Percentiles rank a stretch among this genome's conserved stretches.
Evolutionary conservation across 1,284 basidiomycete genomes (phyloP).

Genomic region (Porogramme epimiltina): DNA sequence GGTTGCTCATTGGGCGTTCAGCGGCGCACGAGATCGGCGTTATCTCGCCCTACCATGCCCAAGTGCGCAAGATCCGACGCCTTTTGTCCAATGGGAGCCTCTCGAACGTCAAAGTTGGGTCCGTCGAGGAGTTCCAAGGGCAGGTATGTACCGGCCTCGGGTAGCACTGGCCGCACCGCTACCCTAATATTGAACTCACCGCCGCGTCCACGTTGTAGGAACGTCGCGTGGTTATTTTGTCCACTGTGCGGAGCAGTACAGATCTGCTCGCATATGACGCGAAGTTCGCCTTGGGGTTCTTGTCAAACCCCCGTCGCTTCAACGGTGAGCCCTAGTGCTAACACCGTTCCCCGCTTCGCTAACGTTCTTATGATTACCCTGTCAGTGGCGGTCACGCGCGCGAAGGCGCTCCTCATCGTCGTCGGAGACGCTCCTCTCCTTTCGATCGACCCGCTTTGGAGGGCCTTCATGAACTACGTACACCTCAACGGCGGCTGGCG

Average conservation of each 20-base stretch:
- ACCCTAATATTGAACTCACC: too few species aligned
- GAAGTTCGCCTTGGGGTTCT: slow-evolving; percentile 47
- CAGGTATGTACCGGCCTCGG: slow-evolving; percentile 40
- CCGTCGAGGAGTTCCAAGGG: slow-evolving; percentile 66
- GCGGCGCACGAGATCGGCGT: slow-evolving; percentile 47
- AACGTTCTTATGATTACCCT: too few species aligned
- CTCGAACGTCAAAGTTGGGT: slow-evolving; percentile 52
- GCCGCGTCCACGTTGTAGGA: slow-evolving; percentile 31
- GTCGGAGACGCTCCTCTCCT: slow-evolving; percentile 57
- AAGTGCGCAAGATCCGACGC: slow-evolving; percentile 47
- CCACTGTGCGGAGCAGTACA: slow-evolving; percentile 45
- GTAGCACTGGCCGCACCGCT: not conserved
- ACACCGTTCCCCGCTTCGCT: not conserved
- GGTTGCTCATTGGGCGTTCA: not conserved
- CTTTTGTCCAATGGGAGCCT: slow-evolving; percentile 33
- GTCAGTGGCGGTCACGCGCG: slow-evolving; percentile 44
- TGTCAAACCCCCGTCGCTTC: slow-evolving; percentile 45
- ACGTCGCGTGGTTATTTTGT: slow-evolving; percentile 45
- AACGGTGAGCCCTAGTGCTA: slow-evolving; percentile 37
- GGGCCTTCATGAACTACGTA: slow-evolving; percentile 54
- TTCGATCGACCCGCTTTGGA: slow-evolving; percentile 52
- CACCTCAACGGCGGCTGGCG: slow-evolving; percentile 47
- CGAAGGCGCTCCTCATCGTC: slow-evolving; percentile 58
- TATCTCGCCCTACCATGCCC: slow-evolving; percentile 58
- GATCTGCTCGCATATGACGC: slow-evolving; percentile 42